Base-by-base conservation (phyloP, 2,329 filamentous ascomycete genomes). In the Fusarium staphyleae region DNA sequence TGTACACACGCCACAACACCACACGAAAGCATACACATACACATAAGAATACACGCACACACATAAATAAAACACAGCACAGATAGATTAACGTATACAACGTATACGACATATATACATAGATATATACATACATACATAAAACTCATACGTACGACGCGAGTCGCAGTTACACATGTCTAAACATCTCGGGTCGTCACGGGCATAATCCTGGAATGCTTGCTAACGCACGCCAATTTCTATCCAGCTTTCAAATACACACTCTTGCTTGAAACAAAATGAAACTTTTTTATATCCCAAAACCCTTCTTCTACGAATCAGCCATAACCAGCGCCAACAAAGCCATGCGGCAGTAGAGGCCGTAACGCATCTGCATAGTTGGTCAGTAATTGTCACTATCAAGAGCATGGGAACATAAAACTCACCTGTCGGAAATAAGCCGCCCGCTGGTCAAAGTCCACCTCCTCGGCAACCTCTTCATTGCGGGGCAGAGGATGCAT, bases 371-470 rank as follows among this genome's bases (percentile, higher is more conserved):
- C 93, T 97, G 69, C 52, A 12, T 52, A 61, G 5, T 16, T 41
- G 36, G 54, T 68, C 58, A 68, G 60, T 52, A 29, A 36, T 44
- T 34, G 36, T 54, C 19, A 29, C 22, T 10, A 11, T 42, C 13
- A 35, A 19, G 29, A 11, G 24, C 5, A 9, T 22, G 33, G 3
- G 5, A 14, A 12, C 14, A 29, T 11, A 24, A 46, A 46, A 19
- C 90, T 86, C 78, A 96, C 93, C 89, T 99, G 95, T 89, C 95
- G 87, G 78, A 99, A 99, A 80, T 99, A 99, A 49, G 95, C 93
- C 53, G 95, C 95, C 67, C 95, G 81, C 73, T 96, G 91, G 78
- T 99, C 95, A 78, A 96, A 96, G 76, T 99, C 95, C 41, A 99
- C 92, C 79, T 99, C 95, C 77, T 96, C 91, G 28, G 87, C 87